Base-by-base conservation (phyloP, 345 rosid species). In the Alliaria petiolata region DNA sequence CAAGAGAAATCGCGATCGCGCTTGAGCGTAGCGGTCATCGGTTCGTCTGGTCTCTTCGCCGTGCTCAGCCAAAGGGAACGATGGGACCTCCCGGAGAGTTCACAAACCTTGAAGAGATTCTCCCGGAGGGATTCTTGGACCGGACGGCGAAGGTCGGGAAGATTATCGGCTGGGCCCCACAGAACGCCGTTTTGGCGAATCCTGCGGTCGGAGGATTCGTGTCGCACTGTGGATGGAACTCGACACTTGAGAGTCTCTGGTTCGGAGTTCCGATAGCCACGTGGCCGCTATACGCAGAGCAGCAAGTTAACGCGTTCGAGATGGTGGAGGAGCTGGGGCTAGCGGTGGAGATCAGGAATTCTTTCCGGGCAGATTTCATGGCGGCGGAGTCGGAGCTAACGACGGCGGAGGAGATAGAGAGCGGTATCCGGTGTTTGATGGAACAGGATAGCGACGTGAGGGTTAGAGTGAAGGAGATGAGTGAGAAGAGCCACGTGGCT, bases 101-200 rank as follows among this genome's bases (percentile, higher is more conserved):
- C n/a, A 16, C 53, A 7, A 59, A 77, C 33, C 56, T 71, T 0
- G 64, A 17, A 1, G 83, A 80, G 2, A 40, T 78, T 0, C 67
- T 87, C 13, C 86, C 85, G 0, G 66, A 78, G 19, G 88, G 84
- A 1, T 87, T 85, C 45, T 12, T 81, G 1, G 62, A 82, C 1
- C 73, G 83, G n/a, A 82, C 85, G 38, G 67, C 68, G 0, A 50
- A 51, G 55, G 46, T 49, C 0, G 88, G 88, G 1, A 73, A 58
- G 61, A 61, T 82, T 0, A 75, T 77, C 4, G 82, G 91, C 8
- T 80, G 89, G 89, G 91, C 85, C 7, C 87, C 87, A 10, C 89
- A 86, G 16, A 77, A 42, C 3, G 73, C 67, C 0, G 12, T 87
- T 0, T n/a, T 87, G 6, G 84, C 65, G 2, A 85, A 81, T 58